Evolutionary conservation across 352 stramenopile species (phyloP).

Genomic region (Globisporangium irregulare): DNA sequence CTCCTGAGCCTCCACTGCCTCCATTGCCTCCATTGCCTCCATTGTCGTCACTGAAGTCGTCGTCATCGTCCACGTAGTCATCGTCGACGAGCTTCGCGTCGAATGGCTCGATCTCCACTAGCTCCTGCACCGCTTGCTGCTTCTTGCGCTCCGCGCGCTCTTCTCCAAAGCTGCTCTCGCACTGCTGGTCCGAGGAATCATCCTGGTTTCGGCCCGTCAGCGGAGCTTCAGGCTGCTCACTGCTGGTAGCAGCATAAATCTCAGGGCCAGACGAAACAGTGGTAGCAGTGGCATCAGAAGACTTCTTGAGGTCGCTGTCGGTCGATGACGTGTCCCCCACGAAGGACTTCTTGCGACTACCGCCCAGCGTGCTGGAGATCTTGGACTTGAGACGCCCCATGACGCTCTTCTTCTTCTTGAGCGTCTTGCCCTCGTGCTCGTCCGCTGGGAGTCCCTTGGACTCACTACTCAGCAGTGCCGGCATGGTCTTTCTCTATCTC

Average conservation of each 20-base stretch:
- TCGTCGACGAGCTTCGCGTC: conserved; percentile 22
- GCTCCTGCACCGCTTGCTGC: background rate
- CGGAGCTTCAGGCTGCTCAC: conserved; percentile 22
- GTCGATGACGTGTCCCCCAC: conserved; percentile 24
- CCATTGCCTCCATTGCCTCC: background rate
- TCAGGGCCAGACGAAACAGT: background rate
- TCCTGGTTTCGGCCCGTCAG: background rate
- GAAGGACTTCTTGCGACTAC: conserved; percentile 38
- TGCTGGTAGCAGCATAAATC: background rate
- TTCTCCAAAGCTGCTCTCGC: background rate
- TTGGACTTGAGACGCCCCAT: conserved; percentile 73
- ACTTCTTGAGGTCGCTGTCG: conserved; percentile 28
- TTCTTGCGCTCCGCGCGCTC: background rate
- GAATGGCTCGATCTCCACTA: conserved; percentile 16
- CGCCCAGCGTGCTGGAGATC: conserved; percentile 44
- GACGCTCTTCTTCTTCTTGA: conserved; percentile 59
- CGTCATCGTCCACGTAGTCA: conserved; percentile 15
- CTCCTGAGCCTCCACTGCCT: background rate
- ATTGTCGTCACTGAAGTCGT: conserved; percentile 11
- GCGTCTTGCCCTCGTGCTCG: conserved; percentile 19
- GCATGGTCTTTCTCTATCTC: conserved; percentile 11
- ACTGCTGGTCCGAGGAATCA: background rate
- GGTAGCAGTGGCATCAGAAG: no score
- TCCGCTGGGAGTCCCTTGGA: conserved; percentile 12
- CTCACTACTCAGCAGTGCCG: conserved; percentile 29